Evolutionary conservation across 2,329 filamentous ascomycete genomes (phyloP), one percentile per base, ranked within the genome.

Genomic region (Fusarium clavum): DNA sequence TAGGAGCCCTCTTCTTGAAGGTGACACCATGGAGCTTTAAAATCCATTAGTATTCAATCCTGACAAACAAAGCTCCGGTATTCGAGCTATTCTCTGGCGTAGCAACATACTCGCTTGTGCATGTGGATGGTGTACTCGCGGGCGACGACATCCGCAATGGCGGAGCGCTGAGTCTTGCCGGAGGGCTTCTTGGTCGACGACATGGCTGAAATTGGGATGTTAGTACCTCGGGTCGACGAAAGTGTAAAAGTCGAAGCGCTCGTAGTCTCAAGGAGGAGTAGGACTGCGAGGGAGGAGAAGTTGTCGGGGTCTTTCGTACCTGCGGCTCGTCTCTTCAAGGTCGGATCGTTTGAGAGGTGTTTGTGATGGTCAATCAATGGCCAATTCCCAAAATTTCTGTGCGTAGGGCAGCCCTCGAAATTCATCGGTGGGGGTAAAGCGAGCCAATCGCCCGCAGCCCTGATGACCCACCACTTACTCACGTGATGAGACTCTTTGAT

Each of bases 41-140:
- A 62, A 72, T 58, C 67, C 48, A 55, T 73, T 48, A 73, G 68
- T 62, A 60, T 59, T 63, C 71, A 27, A 46, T 61, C 60, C 40
- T 49, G 24, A 48, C 10, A 49, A 41, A 56, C 30, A 30, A 66
- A 64, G 54, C 60, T 69, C 59, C 56, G 12, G 32, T 67, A 45
- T 18, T 61, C 51, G 57, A 62, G 69, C 63, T 65, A 52, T 45
- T 48, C 12, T 64, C 16, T 45, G 24, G 61, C 59, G 53, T 34
- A 52, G 47, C 18, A 69, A 81, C 80, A 63, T 81, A 82, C 80
- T 75, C 95, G 92, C 93, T 97, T 98, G 93, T 99, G 96, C 80
- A 99, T 88, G 91, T 99, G 95, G 88, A 99, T 98, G 86, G 96
- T 99, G 91, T 99, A 99, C 90, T 99, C 97, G 90, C 96, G 94